A percentile compares a stretch with the other conserved stretches of the same genome.
Evolutionary conservation across 768 basidiomycete species (phyloP).

Genomic region (Kwoniella sp.): DNA sequence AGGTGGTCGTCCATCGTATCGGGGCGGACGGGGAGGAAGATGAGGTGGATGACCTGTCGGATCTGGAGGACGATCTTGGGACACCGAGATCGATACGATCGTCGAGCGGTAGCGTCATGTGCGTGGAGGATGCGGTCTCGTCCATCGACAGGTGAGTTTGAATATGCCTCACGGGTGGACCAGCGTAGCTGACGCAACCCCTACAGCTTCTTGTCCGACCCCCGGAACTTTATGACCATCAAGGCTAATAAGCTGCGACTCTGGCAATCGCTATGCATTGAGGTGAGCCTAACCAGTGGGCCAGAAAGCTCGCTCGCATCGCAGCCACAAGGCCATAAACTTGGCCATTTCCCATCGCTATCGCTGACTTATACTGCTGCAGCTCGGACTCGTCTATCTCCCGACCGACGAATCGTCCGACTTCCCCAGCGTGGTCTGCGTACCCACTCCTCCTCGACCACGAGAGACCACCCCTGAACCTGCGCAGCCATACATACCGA

Average conservation of each 20-base stretch:
- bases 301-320: not conserved
- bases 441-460: not conserved
- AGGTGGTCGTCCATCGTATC: not conserved
- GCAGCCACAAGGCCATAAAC: too few species aligned
- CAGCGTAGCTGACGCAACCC: not conserved
- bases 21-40: slow-evolving; percentile 3
- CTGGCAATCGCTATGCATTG: slow-evolving; percentile 42
- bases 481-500: not conserved
- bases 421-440: slow-evolving; percentile 6
- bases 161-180: not conserved
- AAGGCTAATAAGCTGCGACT: slow-evolving; percentile 38
- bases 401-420: slow-evolving; percentile 15
- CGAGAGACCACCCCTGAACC: not conserved
- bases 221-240: slow-evolving; percentile 14
- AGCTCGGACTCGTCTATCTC: slow-evolving; percentile 31
- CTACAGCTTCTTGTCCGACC: slow-evolving; percentile 33
- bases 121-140: slow-evolving; percentile 28
- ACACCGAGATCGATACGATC: slow-evolving; percentile 3
- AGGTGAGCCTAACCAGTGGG: slow-evolving; percentile 18
- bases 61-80: slow-evolving; percentile 7
- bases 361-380: not conserved
- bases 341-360: not conserved
- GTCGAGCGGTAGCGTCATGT: slow-evolving; percentile 18
- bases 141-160: slow-evolving; percentile 37
- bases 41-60: slow-evolving; percentile 21